Evolutionary conservation across 805 yeast genomes (phyloP), one percentile per base, ranked within the genome.

Genomic region (Scheffersomyces lignosus): DNA sequence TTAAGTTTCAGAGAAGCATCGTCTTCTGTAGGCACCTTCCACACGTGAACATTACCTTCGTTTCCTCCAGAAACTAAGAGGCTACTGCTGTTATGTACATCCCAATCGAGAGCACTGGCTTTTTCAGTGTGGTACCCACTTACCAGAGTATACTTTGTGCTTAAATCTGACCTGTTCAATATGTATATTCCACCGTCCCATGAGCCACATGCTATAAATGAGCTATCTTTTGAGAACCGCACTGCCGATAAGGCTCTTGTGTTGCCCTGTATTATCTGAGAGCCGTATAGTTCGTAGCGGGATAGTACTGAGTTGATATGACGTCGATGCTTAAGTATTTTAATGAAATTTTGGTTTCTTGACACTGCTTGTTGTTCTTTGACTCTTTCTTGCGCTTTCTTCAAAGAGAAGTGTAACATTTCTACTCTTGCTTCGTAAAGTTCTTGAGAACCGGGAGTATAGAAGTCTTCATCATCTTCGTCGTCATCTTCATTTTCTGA

Each of bases 121-220:
- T 84, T 87, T 31, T 86, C 93, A 1, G 63, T 60, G 40, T 82
- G 83, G n/a, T 36, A 45, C 0, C 77, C 79, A 4, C 54, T 51
- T 5, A 41, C 44, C 57, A 66, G 57, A 1, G 48, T 46, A 1
- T 36, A 22, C 10, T 41, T 47, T 3, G 43, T 43, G 14, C 62
- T 59, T 28, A 83, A 58, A 3, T 71, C 56, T 0, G 59, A 49
- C 3, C 58, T 46, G 30, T 73, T 57, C n/a, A 83, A 28, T 1
- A 87, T 43, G 42, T 71, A 73, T 4, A 87, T 48, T 18, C 70
- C 69, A 3, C 97, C 97, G 43, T 81, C 78, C 97, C 98, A 91
- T 25, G 93, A 84, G 0, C 89, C 93, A 10, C 79, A 67, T 0
- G 87, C 83, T 3, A 86, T 58, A 2, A 44, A 34, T 2, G 49